A percentile compares a stretch with the other conserved stretches of the same genome.
phyloP scores from a whole-genome alignment of 202 grass and related monocot genomes.

The Panicum hallii region DNA sequence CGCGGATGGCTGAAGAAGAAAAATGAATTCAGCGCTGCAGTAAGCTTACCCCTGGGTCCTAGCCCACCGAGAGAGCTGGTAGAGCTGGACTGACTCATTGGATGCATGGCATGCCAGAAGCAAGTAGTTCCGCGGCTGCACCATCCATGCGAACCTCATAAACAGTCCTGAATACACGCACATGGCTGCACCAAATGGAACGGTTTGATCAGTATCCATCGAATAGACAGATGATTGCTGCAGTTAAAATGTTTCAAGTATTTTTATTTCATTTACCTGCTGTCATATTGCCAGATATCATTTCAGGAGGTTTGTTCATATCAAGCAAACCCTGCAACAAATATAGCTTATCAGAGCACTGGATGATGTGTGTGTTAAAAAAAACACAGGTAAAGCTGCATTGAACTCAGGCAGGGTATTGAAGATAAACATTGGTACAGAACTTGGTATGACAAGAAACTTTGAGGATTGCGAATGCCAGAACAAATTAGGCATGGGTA shows the following conservation, averaged over 20 bases:
- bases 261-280: slow-evolving; percentile 53
- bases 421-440: not conserved
- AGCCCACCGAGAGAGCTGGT: slow-evolving; percentile 70
- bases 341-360: slow-evolving; percentile 11
- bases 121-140: slow-evolving; percentile 79
- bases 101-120: slow-evolving; percentile 77
- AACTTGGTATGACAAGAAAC: not conserved
- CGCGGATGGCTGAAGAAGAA: not conserved
- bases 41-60: slow-evolving; percentile 64
- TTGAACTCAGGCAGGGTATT: slow-evolving; percentile 5
- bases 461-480: not conserved
- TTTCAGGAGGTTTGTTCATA: slow-evolving; percentile 76
- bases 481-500: not conserved
- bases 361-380: not conserved
- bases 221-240: not conserved
- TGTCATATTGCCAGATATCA: slow-evolving; percentile 88
- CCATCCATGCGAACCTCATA: slow-evolving; percentile 96
- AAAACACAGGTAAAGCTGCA: not conserved
- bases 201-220: slow-evolving; percentile 36
- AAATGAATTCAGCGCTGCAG: not conserved
- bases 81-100: slow-evolving; percentile 86
- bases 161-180: slow-evolving; percentile 74
- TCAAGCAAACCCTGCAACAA: slow-evolving; percentile 70
- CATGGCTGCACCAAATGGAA: slow-evolving; percentile 62
- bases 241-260: not conserved